Evolutionary conservation across 345 rosid genomes (phyloP), one percentile per base, ranked within the genome.

Genomic region (Gynandropsis gynandra): DNA sequence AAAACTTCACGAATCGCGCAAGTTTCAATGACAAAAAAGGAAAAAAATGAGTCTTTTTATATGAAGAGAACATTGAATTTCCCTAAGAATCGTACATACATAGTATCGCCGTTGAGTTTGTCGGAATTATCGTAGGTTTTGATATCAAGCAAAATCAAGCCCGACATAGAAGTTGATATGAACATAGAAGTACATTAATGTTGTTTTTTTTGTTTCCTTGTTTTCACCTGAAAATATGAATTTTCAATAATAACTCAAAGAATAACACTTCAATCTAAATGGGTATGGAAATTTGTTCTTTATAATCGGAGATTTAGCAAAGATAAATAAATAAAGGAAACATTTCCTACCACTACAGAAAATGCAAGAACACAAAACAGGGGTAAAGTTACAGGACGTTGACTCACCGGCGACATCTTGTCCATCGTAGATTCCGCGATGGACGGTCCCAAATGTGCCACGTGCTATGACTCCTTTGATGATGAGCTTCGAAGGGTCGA

Each of bases 401-500:
- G 64, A 74, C 85, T 73, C 52, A 87, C 97, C 98, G 61, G 98
- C 98, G 35, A 85, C 94, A 69, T 92, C 98, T 49, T 50, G 90
- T 29, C 76, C 80, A 44, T 85, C 94, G 57, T 92, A 92, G 66
- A 81, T 36, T 42, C 98, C 98, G 45, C 98, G 97, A 74, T 92
- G 98, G 62, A 92, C 95, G 45, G 95, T 85, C 38, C 97, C 97
- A 33, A 92, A 92, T 21, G 98, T 85, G 56, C 98, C 98, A 35
- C 98, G 95, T 7, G 95, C 97, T 72, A 92, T 82, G 76, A 83
- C 94, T 42, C 72, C 43, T 73, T 74, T 88, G 87, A 92, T 74
- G 44, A 80, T 47, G 40, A 92, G 95, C 73, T 85, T 85, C 59
- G 88, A 66, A 56, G 94, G 88, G 41, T 92, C 97, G 79, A 88